Conservation (phyloP, 352 stramenopile genomes). For the Phytophthora constricta region DNA sequence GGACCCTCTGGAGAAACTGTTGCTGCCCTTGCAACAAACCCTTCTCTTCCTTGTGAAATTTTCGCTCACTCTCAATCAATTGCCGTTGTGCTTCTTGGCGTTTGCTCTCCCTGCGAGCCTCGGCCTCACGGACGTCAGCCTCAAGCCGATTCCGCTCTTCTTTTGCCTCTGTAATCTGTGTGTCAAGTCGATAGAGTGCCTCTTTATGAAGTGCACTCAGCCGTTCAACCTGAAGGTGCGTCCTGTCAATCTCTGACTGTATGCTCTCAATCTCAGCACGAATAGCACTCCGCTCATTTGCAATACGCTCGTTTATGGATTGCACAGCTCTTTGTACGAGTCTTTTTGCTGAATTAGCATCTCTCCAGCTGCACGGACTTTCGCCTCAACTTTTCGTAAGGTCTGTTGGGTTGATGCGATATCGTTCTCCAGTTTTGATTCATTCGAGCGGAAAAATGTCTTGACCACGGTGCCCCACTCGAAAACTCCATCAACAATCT, state of each 20-base stretch:
- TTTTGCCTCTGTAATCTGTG: conserved; percentile 64
- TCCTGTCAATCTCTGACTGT: conserved; percentile 57
- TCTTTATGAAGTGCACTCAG: conserved; percentile 69
- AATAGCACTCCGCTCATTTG: conserved; percentile 52
- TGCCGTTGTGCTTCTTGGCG: conserved; percentile 55
- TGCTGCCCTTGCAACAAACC: conserved; percentile 70
- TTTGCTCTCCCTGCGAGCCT: conserved; percentile 55
- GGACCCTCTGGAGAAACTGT: conserved; percentile 61
- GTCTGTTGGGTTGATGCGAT: conserved; percentile 54
- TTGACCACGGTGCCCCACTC: conserved; percentile 64
- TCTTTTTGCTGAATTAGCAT: conserved; percentile 70
- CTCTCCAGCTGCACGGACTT: conserved; percentile 61
- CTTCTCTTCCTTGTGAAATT: conserved; percentile 76
- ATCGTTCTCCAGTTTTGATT: conserved; percentile 42
- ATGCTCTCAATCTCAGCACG: conserved; percentile 69
- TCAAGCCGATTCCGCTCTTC: conserved; percentile 63
- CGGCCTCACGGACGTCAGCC: conserved; percentile 38
- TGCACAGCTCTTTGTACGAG: conserved; percentile 68
- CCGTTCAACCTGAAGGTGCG: conserved; percentile 62
- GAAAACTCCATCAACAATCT: conserved; percentile 59
- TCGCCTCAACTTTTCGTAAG: conserved; percentile 60
- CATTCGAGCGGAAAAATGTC: conserved; percentile 52
- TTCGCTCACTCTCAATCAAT: conserved; percentile 66
- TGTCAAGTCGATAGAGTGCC: conserved; percentile 50
- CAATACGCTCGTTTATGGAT: conserved; percentile 56